phyloP scores from a whole-genome alignment of 805 yeast genomes.

The Henningerozyma blattae region DNA sequence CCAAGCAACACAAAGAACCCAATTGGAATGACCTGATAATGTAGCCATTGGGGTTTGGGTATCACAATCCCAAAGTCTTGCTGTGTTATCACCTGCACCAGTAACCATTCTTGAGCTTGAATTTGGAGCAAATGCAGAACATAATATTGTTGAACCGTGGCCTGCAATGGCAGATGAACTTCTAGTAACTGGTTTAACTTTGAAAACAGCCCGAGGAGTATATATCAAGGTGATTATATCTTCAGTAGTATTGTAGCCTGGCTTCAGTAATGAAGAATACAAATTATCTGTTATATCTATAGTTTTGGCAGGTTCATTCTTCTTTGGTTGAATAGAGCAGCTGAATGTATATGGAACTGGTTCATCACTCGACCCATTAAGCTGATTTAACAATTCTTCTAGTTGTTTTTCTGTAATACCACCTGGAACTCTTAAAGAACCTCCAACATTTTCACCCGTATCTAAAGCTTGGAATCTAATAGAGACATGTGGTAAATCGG shows the following conservation, averaged over 20 bases:
- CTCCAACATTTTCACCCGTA: conserved; percentile 77
- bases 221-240: conserved; percentile 83
- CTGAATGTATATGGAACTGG: conserved; percentile 87
- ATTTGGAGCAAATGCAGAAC: conserved; percentile 89
- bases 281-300: conserved; percentile 70
- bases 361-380: conserved; percentile 60
- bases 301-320: conserved; percentile 25
- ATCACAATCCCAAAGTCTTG: conserved; percentile 93
- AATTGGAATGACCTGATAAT: conserved; percentile 73
- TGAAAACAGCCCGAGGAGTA: conserved; percentile 91
- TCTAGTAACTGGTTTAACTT: conserved; percentile 82
- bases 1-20: conserved; percentile 89
- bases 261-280: conserved; percentile 71
- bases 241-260: conserved; percentile 81
- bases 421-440: conserved; percentile 85
- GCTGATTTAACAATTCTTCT: conserved; percentile 74
- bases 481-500: conserved; percentile 74
- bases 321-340: conserved; percentile 32
- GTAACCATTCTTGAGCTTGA: conserved; percentile 78
- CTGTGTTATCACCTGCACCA: conserved; percentile 94
- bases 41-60: conserved; percentile 85
- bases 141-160: conserved; percentile 85
- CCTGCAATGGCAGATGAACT: conserved; percentile 90
- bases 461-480: conserved; percentile 88
- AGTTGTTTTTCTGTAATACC: conserved; percentile 73